Evolutionary conservation across 352 stramenopile species (phyloP), one percentile per base, ranked within the genome.

Genomic region (Phytopythium aichiense): DNA sequence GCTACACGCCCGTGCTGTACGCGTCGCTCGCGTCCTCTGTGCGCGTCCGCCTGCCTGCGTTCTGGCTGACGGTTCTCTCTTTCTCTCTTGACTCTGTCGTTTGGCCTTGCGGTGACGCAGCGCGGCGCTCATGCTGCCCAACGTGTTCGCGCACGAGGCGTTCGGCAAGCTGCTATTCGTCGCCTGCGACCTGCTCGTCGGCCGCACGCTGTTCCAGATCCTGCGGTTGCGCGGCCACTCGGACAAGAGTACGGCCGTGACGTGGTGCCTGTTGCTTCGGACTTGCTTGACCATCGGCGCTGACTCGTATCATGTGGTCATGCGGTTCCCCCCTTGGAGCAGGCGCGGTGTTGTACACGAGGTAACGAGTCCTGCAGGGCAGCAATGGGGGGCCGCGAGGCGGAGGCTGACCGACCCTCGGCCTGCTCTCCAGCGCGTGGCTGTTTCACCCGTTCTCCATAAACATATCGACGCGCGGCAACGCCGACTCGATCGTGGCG

Each of bases 391-490:
- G 28, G 22, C 16, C 42, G 23, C 45, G 2, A 45, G 13, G 20
- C 35, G 45, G 22, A 40, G 12, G 9, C 35, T 40, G 33, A 16
- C 15, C 23, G 13, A 23, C 25, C 12, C 8, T 23, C 25, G 33
- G 13, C 12, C 46, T 52, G 22, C 33, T 11, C 2, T 61, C 8
- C 60, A 87, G 81, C 46, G 67, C 98, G 25, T 99, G 97, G 96
- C 72, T 99, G 20, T 99, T 99, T 61, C 98, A 99, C 68, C 97
- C 97, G 20, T 91, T 99, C 58, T 95, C 96, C 20, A 95, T 99
- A 54, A 99, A 99, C 61, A 99, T 99, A 69, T 99, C 96, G 60
- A 99, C 97, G n/a, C 84, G 98, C 40, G 98, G 98, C 49, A 99
- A 97, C 59, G 89, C 96, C 13, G 98, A 99, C 73, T 94, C 91